phyloP scores from a whole-genome alignment of 2,329 filamentous ascomycete species.

The Talaromyces funiculosus region DNA sequence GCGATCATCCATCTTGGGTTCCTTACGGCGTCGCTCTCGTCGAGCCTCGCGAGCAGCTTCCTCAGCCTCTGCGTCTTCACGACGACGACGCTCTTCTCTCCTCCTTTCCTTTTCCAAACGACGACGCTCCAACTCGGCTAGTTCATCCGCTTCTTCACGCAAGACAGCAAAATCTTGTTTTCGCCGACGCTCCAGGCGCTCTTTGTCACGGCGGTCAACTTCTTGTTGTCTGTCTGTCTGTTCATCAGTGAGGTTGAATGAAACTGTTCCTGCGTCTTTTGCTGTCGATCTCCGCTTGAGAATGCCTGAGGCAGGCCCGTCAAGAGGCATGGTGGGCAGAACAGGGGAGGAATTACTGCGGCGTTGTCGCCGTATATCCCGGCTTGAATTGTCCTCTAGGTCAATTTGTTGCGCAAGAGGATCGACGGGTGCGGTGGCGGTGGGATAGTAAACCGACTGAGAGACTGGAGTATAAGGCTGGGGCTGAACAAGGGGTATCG shows the following conservation, averaged over 20 bases:
- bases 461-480: slow-evolving; percentile 71
- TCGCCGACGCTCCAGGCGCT: slow-evolving; percentile 11
- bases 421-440: slow-evolving; percentile 36
- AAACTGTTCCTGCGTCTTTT: slow-evolving; percentile 42
- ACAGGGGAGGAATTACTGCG: slow-evolving; percentile 46
- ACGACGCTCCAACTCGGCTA: slow-evolving; percentile 9
- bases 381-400: not conserved
- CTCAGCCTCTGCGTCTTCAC: slow-evolving; percentile 11
- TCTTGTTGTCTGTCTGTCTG: slow-evolving; percentile 47
- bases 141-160: slow-evolving; percentile 16
- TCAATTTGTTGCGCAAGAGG: slow-evolving; percentile 22
- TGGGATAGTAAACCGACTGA: slow-evolving; percentile 57
- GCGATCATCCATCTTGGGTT: slow-evolving; percentile 17
- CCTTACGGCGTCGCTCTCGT: slow-evolving; percentile 19
- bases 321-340: slow-evolving; percentile 28
- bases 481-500: slow-evolving; percentile 75
- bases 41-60: slow-evolving; percentile 13
- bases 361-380: slow-evolving; percentile 19
- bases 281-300: slow-evolving; percentile 29
- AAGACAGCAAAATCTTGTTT: slow-evolving; percentile 14
- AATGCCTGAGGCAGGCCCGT: slow-evolving; percentile 19
- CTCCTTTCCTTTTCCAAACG: slow-evolving; percentile 12
- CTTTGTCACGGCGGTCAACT: slow-evolving; percentile 18
- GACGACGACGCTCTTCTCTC: slow-evolving; percentile 10
- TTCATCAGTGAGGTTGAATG: slow-evolving; percentile 54